Percentiles rank a stretch among this genome's conserved stretches.
These are phyloP conservation scores for Metschnikowia henanensis DNA, from an alignment of 805 yeast species.

Conservation along the genomic window DNA sequence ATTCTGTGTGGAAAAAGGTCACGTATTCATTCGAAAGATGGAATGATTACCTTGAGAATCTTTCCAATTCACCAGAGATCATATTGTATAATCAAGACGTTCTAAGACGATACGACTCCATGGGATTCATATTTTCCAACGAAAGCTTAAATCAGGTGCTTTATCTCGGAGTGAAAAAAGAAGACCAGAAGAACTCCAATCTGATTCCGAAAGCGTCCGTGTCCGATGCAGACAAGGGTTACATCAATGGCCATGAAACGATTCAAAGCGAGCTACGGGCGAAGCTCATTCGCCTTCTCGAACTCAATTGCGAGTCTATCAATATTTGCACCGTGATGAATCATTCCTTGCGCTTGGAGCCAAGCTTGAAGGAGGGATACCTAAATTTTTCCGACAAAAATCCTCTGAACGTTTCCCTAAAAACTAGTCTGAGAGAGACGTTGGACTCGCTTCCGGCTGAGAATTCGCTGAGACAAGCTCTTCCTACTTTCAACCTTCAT, in stretches of 20 bases:
- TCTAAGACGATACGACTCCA: constrained; percentile 37
- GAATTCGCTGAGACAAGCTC: constrained; percentile 20
- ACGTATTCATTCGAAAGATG: constrained; percentile 77
- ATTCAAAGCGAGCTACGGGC: constrained; percentile 27
- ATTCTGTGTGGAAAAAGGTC: constrained; percentile 64
- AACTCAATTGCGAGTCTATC: constrained; percentile 42
- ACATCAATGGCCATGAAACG: neutral
- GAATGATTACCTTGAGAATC: constrained; percentile 64
- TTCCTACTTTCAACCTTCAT: constrained; percentile 38
- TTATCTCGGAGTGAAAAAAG: constrained; percentile 39
- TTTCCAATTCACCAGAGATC: constrained; percentile 44
- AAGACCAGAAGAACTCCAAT: constrained; percentile 26
- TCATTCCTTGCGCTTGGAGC: constrained; percentile 63
- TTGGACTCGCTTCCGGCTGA: constrained; percentile 13
- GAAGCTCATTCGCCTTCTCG: constrained; percentile 46
- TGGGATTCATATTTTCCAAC: constrained; percentile 45
- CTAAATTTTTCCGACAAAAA: constrained; percentile 16
- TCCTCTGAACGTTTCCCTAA: neutral
- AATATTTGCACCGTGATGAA: constrained; percentile 58
- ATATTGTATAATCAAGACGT: constrained; percentile 42
- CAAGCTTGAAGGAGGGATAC: constrained; percentile 48
- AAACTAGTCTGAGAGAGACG: neutral
- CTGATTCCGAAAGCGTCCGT: too few relatives aligned
- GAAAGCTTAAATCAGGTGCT: constrained; percentile 44
- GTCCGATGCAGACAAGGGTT: too few relatives aligned